phyloP scores from a whole-genome alignment of 495 filamentous ascomycete genomes.

The Penicillium simplicissimum region DNA sequence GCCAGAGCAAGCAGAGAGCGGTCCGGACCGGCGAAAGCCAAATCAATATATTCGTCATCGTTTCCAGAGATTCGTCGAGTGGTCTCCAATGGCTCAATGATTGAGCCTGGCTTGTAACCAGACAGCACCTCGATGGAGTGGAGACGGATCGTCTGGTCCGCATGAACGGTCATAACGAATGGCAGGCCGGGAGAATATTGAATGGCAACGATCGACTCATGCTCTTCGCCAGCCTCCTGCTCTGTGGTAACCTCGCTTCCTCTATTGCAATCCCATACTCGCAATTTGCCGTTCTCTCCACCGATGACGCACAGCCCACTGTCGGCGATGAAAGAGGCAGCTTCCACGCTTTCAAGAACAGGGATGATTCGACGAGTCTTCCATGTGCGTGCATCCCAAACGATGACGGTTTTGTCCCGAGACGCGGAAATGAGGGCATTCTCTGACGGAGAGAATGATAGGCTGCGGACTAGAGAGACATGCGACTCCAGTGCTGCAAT shows the following conservation, averaged over 20 bases:
- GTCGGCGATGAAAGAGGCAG: slow-evolving; percentile 72
- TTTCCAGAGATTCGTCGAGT: slow-evolving; percentile 85
- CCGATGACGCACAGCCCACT: slow-evolving; percentile 76
- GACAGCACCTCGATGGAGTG: slow-evolving; percentile 58
- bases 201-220: slow-evolving; percentile 73
- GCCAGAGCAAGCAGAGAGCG: slow-evolving; percentile 82
- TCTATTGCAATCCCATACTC: slow-evolving; percentile 76
- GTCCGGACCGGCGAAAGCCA: slow-evolving; percentile 79
- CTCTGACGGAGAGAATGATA: slow-evolving; percentile 75
- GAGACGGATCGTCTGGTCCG: slow-evolving; percentile 80
- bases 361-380: slow-evolving; percentile 80
- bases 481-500: slow-evolving; percentile 83
- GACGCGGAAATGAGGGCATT: slow-evolving; percentile 83
- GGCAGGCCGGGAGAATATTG: slow-evolving; percentile 61
- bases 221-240: slow-evolving; percentile 64
- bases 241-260: slow-evolving; percentile 78
- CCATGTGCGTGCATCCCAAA: slow-evolving; percentile 87
- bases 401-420: slow-evolving; percentile 88
- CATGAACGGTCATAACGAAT: slow-evolving; percentile 79
- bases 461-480: slow-evolving; percentile 82
- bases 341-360: slow-evolving; percentile 82
- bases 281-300: slow-evolving; percentile 77
- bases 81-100: slow-evolving; percentile 51
- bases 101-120: slow-evolving; percentile 35
- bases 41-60: slow-evolving; percentile 94